Evolutionary conservation across 345 rosid genomes (phyloP).

Genomic region (Linum tenue): DNA sequence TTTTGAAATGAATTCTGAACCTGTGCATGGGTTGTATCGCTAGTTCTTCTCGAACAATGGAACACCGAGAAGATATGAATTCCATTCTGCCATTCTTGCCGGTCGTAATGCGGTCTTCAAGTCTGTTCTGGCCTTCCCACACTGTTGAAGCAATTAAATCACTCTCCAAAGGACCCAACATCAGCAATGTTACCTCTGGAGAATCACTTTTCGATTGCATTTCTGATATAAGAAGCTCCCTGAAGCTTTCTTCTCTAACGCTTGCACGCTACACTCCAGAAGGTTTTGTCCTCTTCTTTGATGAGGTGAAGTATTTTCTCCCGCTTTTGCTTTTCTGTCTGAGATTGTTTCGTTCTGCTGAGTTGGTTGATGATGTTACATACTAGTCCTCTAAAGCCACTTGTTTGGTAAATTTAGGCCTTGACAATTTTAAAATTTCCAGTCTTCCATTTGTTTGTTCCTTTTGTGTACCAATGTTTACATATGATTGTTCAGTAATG

Average conservation of each 20-base stretch:
- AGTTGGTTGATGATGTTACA: background rate
- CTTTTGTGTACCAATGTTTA: no score
- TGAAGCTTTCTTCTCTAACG: slow-evolving; percentile 30
- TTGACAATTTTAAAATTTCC: no score
- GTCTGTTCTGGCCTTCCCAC: slow-evolving; percentile 56
- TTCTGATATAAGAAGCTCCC: slow-evolving; percentile 41
- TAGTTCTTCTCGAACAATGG: slow-evolving; percentile 23
- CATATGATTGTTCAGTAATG: no score
- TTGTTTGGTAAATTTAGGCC: background rate
- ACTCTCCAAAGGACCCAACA: slow-evolving; percentile 52
- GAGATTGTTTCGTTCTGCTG: background rate
- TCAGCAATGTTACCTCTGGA: slow-evolving; percentile 58
- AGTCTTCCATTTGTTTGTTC: no score
- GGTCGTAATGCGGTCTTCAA: slow-evolving; percentile 33
- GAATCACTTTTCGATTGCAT: slow-evolving; percentile 45
- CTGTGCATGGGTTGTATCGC: background rate
- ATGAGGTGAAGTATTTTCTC: slow-evolving; percentile 30
- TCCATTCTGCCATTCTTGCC: slow-evolving; percentile 56
- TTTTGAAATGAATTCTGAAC: no score
- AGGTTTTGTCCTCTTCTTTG: slow-evolving; percentile 64
- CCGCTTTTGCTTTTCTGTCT: background rate
- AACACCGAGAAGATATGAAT: slow-evolving; percentile 39
- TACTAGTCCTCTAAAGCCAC: background rate
- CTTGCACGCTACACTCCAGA: slow-evolving; percentile 36
- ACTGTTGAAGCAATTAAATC: slow-evolving; percentile 51